Conservation (phyloP, 2,329 filamentous ascomycete species). For the Plenodomus biglobosus region DNA sequence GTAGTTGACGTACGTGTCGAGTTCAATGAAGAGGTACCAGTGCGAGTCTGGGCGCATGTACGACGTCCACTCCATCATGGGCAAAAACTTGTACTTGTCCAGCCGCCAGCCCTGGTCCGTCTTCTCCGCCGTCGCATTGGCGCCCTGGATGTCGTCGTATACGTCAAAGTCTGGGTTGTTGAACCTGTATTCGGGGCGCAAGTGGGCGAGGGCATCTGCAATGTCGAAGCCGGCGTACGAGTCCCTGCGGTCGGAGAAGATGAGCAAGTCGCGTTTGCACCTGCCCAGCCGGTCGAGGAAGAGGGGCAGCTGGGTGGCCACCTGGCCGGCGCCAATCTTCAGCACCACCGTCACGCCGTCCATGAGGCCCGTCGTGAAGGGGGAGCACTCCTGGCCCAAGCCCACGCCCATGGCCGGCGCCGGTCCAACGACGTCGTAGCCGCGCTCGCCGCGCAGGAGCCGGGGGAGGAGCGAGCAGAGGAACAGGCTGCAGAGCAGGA, state of each 20-base stretch:
- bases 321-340: slow-evolving; percentile 61
- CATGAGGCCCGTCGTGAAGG: slow-evolving; percentile 37
- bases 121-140: slow-evolving; percentile 43
- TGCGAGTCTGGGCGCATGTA: slow-evolving; percentile 34
- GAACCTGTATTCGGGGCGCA: slow-evolving; percentile 45
- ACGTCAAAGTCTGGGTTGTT: slow-evolving; percentile 55
- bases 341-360: slow-evolving; percentile 58
- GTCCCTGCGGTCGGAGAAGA: slow-evolving; percentile 62
- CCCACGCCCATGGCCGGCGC: no score
- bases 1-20: slow-evolving; percentile 45
- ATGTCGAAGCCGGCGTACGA: slow-evolving; percentile 54
- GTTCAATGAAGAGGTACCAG: slow-evolving; percentile 44
- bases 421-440: slow-evolving; percentile 38
- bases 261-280: slow-evolving; percentile 57
- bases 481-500: slow-evolving; percentile 26
- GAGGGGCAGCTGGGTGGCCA: slow-evolving; percentile 57
- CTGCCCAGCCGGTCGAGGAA: slow-evolving; percentile 58
- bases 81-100: slow-evolving; percentile 62
- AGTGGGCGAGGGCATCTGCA: slow-evolving; percentile 50
- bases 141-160: slow-evolving; percentile 51
- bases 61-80: slow-evolving; percentile 56
- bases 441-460: slow-evolving; percentile 30
- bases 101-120: slow-evolving; percentile 57
- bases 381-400: slow-evolving; percentile 38
- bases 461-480: slow-evolving; percentile 24